These are phyloP conservation scores for Pisolithus orientalis DNA, from an alignment of 768 basidiomycete genomes.

Conservation along the genomic window DNA sequence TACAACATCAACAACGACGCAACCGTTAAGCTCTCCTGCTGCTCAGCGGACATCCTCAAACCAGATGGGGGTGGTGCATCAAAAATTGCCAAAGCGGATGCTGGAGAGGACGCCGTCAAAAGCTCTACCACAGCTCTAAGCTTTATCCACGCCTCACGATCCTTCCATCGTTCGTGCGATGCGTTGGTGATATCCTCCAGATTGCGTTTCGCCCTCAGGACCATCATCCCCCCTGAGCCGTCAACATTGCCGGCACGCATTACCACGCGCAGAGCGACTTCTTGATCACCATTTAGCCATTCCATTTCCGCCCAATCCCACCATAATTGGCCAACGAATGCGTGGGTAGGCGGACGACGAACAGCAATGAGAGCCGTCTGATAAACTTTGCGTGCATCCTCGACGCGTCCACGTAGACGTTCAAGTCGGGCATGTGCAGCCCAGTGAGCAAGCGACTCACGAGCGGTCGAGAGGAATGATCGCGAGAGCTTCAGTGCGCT, in stretches of 20 bases:
- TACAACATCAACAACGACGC: slow-evolving; percentile 56
- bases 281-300: slow-evolving; percentile 54
- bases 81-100: slow-evolving; percentile 35
- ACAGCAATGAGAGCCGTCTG: slow-evolving; percentile 54
- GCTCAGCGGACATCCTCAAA: slow-evolving; percentile 4
- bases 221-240: slow-evolving; percentile 43
- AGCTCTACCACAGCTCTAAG: slow-evolving; percentile 61
- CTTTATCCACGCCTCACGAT: slow-evolving; percentile 60
- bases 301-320: slow-evolving; percentile 86
- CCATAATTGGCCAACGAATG: slow-evolving; percentile 49
- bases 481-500: slow-evolving; percentile 72
- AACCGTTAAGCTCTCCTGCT: slow-evolving; percentile 48
- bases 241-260: slow-evolving; percentile 49
- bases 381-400: slow-evolving; percentile 76
- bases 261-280: slow-evolving; percentile 47
- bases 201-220: slow-evolving; percentile 58
- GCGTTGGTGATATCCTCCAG: slow-evolving; percentile 46
- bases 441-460: slow-evolving; percentile 62
- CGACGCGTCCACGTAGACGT: slow-evolving; percentile 51
- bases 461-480: slow-evolving; percentile 46
- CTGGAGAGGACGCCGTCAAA: slow-evolving; percentile 38
- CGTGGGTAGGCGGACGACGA: slow-evolving; percentile 27
- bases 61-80: slow-evolving; percentile 21
- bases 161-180: slow-evolving; percentile 40
- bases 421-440: slow-evolving; percentile 73